Evolutionary conservation across 148 eudicot species (phyloP).

Genomic region (Pouteria glomerata): DNA sequence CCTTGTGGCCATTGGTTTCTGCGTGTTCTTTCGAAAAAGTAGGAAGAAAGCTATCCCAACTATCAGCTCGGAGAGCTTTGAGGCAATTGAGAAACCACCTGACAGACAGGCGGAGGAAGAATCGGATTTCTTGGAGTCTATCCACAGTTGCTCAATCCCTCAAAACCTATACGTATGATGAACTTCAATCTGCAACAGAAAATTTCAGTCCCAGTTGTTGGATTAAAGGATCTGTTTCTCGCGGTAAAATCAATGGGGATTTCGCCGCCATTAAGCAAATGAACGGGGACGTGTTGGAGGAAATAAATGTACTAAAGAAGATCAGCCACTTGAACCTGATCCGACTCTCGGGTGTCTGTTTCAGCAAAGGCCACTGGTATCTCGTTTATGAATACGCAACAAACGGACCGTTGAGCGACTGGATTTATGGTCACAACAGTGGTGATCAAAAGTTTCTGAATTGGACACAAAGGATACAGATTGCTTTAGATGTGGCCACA

Average conservation of each 20-base stretch:
- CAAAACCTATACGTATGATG: constrained; percentile 54
- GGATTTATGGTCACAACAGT: constrained; percentile 39
- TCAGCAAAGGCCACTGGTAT: constrained; percentile 67
- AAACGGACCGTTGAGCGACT: constrained; percentile 68
- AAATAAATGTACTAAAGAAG: constrained; percentile 58
- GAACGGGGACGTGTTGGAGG: constrained; percentile 73
- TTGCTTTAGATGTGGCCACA: constrained; percentile 67
- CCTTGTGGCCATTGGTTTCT: constrained; percentile 28
- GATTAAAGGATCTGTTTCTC: constrained; percentile 74
- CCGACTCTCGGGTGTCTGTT: constrained; percentile 68
- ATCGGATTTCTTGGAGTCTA: constrained; percentile 55
- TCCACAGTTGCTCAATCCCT: constrained; percentile 68
- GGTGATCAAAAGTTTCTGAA: constrained; percentile 39
- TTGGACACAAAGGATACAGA: constrained; percentile 76
- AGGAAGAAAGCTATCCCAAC: constrained; percentile 27
- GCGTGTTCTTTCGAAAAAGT: constrained; percentile 24
- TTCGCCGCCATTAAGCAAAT: constrained; percentile 71
- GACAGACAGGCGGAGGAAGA: constrained; percentile 44
- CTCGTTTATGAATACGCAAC: constrained; percentile 80
- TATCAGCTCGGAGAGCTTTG: constrained; percentile 40
- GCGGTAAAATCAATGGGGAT: constrained; percentile 72
- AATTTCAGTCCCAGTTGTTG: constrained; percentile 55
- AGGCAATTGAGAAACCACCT: constrained; percentile 50
- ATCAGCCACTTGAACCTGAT: constrained; percentile 79
- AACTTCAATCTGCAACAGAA: constrained; percentile 63